Evolutionary conservation across 495 filamentous ascomycete genomes (phyloP), one percentile per base, ranked within the genome.

Genomic region (Aspergillus haitiensis): DNA sequence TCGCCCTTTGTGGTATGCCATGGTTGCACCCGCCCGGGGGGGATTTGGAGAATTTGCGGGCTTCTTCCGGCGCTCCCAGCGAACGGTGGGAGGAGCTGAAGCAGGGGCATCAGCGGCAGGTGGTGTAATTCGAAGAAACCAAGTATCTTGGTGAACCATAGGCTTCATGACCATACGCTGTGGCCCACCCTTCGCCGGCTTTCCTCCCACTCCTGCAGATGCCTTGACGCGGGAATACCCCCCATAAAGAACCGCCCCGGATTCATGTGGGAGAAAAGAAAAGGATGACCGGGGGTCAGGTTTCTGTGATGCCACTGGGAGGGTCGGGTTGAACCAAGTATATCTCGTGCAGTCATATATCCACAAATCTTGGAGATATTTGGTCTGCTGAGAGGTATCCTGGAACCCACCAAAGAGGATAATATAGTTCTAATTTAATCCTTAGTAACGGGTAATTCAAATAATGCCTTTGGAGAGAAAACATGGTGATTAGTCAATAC

Each of bases 41-140:
- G 94, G 94, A 62, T 85, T 91, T 0, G 94, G 94, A 13, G 88
- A 69, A 67, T 98, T 98, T 6, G 88, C 91, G 18, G 94, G 92
- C 76, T 88, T 89, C 80, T 98, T 98, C 54, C 94, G 80, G 40
- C 87, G 83, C 73, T 98, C 94, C 94, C 94, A 98, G 37, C 91
- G 83, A 15, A 95, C 82, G 16, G 79, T 83, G 16, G 92, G 89
- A 2, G 82, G 77, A 2, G 88, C 74, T 46, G 78, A 80, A 1
- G 82, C 56, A 2, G 86, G 74, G 0, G 84, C 81, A 49, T 92
- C 90, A 1, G 85, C 49, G 1, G 75, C 71, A 9, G 91, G 89
- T 8, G 85, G 87, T 3, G 83, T 87, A 68, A 98, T 89, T 21
- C 90, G 83, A 4, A 98, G 79, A 72, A 93, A 93, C 86, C 93